Conservation (phyloP, 208 protist species). For the Naegleria gruberi region DNA sequence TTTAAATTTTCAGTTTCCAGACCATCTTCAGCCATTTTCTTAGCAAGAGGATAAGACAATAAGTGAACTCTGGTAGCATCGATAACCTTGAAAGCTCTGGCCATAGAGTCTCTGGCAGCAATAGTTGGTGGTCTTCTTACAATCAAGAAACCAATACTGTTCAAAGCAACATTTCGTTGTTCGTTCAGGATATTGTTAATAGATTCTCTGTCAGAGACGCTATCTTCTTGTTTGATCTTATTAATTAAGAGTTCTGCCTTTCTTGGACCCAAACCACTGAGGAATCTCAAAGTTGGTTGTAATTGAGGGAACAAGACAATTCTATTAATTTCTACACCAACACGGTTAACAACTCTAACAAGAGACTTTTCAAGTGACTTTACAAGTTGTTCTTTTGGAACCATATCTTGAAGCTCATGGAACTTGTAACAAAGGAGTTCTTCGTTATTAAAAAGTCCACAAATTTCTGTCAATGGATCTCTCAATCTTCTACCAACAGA, state of each 20-base stretch:
- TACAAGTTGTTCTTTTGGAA: conserved; percentile 30
- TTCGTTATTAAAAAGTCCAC: conserved; percentile 25
- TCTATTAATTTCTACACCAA: conserved; percentile 50
- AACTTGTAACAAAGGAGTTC: conserved; percentile 30
- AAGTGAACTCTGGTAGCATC: conserved; percentile 49
- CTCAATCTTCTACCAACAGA: conserved; percentile 34
- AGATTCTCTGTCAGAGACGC: not conserved
- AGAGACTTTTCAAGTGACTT: conserved; percentile 32
- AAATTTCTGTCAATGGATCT: conserved; percentile 43
- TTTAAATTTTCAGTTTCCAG: conserved; percentile 30
- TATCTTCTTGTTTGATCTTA: not conserved
- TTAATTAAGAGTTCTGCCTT: conserved; percentile 34
- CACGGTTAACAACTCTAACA: conserved; percentile 39
- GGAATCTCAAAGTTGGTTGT: conserved; percentile 30
- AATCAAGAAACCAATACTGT: conserved; percentile 43
- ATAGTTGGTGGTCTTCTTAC: conserved; percentile 34
- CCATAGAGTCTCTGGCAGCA: conserved; percentile 34
- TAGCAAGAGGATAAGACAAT: conserved; percentile 33
- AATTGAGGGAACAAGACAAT: conserved; percentile 21
- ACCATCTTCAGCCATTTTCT: conserved; percentile 41
- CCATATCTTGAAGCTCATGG: conserved; percentile 33
- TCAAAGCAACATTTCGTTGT: conserved; percentile 35
- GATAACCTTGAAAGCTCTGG: conserved; percentile 21
- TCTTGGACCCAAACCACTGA: conserved; percentile 41
- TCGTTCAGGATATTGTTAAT: not conserved